phyloP scores from a whole-genome alignment of 768 basidiomycete genomes.

The Flagelloscypha sp. region DNA sequence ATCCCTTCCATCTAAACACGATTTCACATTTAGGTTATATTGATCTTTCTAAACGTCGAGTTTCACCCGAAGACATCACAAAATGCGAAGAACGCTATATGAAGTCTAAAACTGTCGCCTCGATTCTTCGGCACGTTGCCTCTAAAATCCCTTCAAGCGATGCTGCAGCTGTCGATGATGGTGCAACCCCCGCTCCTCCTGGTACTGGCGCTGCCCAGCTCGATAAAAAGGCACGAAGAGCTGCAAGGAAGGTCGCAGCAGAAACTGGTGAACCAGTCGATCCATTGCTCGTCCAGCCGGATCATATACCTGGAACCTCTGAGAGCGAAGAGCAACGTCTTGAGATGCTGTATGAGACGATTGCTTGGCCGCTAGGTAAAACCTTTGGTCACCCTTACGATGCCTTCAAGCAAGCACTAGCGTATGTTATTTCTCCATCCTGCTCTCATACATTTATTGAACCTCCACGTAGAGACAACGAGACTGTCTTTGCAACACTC shows the following conservation, averaged over 20 bases:
- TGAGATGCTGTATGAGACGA: slow-evolving; percentile 81
- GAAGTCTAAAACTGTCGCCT: slow-evolving; percentile 94
- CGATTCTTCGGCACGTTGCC: slow-evolving; percentile 86
- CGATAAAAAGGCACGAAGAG: slow-evolving; percentile 39
- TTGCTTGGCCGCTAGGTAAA: slow-evolving; percentile 88
- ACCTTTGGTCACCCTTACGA: slow-evolving; percentile 96
- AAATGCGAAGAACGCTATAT: slow-evolving; percentile 98
- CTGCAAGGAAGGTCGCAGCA: slow-evolving; percentile 33
- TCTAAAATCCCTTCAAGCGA: slow-evolving; percentile 59
- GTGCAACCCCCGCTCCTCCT: slow-evolving; percentile 12
- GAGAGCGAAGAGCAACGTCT: slow-evolving; percentile 70
- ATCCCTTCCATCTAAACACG: slow-evolving; percentile 2
- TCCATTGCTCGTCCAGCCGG: slow-evolving; percentile 25
- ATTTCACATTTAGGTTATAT: slow-evolving; percentile 70
- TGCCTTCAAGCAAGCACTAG: slow-evolving; percentile 93
- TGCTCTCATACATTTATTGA: slow-evolving; percentile 21
- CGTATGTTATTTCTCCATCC: slow-evolving; percentile 41
- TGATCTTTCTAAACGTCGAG: slow-evolving; percentile 96
- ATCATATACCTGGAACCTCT: no score
- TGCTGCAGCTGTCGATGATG: slow-evolving; percentile 25
- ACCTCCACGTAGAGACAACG: slow-evolving; percentile 49
- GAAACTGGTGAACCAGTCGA: slow-evolving; percentile 37
- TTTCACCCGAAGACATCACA: slow-evolving; percentile 96
- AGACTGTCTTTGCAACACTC: slow-evolving; percentile 74
- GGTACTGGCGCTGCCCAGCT: slow-evolving; percentile 32